These are phyloP conservation scores for Fusarium buharicum DNA, from an alignment of 2,329 filamentous ascomycete species.

Conservation along the genomic window DNA sequence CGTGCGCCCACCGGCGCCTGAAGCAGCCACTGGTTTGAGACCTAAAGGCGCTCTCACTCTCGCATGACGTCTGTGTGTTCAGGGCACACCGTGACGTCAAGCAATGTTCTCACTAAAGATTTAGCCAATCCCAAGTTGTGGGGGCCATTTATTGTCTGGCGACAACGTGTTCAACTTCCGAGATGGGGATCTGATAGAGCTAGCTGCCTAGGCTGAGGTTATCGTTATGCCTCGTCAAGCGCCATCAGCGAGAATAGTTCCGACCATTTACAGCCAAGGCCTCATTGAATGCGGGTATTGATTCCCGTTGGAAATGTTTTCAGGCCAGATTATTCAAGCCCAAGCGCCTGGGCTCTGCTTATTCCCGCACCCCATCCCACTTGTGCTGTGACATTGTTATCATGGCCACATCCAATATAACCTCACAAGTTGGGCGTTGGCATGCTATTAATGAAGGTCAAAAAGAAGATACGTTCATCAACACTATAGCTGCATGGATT, in stretches of 20 bases:
- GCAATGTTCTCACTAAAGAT: slow-evolving; percentile 29
- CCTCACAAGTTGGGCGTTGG: too few relatives aligned
- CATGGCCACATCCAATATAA: too few relatives aligned
- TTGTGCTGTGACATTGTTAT: neutral
- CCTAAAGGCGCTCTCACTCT: slow-evolving; percentile 3
- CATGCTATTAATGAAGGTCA: too few relatives aligned
- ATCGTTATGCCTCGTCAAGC: too few relatives aligned
- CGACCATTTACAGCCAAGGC: too few relatives aligned
- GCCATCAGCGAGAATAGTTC: too few relatives aligned
- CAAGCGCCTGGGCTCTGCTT: slow-evolving; percentile 7
- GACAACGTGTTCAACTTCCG: slow-evolving; percentile 43
- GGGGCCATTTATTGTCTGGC: slow-evolving; percentile 30
- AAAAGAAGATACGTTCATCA: too few relatives aligned
- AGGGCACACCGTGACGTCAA: slow-evolving; percentile 43
- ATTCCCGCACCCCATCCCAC: neutral
- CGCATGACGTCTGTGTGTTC: slow-evolving; percentile 43
- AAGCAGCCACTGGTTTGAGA: slow-evolving; percentile 38
- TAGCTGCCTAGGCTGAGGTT: neutral
- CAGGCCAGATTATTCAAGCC: neutral
- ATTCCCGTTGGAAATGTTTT: neutral
- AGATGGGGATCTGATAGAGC: slow-evolving; percentile 10
- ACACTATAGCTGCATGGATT: too few relatives aligned
- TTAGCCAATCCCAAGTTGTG: slow-evolving; percentile 46
- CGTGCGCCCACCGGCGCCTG: slow-evolving; percentile 32
- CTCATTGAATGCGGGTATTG: slow-evolving; percentile 13